phyloP scores from a whole-genome alignment of 768 basidiomycete species.

The Lactarius psammicola region DNA sequence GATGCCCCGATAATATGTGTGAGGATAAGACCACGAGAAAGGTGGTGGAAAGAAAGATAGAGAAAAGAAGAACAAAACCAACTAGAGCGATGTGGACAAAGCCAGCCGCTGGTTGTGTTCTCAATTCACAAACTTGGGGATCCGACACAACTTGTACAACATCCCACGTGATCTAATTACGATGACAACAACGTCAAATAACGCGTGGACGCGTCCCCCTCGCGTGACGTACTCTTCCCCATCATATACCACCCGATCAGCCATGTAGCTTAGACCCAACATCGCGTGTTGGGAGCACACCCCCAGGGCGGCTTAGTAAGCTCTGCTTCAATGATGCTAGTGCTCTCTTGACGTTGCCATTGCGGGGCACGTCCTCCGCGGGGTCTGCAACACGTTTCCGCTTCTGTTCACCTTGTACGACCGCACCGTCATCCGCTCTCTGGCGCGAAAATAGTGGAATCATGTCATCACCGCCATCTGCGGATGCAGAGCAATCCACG shows the following conservation, averaged over 20 bases:
- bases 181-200: constrained; percentile 27
- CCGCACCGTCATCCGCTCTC: background rate
- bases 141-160: constrained; percentile 26
- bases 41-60: constrained; percentile 16
- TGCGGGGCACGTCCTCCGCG: constrained; percentile 34
- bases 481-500: constrained; percentile 53
- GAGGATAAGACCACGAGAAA: constrained; percentile 13
- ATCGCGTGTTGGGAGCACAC: background rate
- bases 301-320: constrained; percentile 54
- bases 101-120: constrained; percentile 30
- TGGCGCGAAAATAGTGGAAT: constrained; percentile 55
- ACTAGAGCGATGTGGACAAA: constrained; percentile 21
- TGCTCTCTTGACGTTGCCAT: constrained; percentile 64
- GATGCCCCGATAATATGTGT: constrained; percentile 20
- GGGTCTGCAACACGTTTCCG: constrained; percentile 33
- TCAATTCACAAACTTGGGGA: constrained; percentile 20
- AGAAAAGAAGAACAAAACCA: constrained; percentile 1
- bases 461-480: constrained; percentile 41
- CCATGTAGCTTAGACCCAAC: background rate
- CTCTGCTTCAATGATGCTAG: constrained; percentile 62
- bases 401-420: constrained; percentile 13
- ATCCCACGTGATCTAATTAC: constrained; percentile 22
- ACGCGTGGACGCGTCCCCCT: constrained; percentile 27
- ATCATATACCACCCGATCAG: background rate
- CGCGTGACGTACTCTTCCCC: constrained; percentile 18